Base-by-base conservation (phyloP, 1,284 basidiomycete species). In the Trametes sp. region DNA sequence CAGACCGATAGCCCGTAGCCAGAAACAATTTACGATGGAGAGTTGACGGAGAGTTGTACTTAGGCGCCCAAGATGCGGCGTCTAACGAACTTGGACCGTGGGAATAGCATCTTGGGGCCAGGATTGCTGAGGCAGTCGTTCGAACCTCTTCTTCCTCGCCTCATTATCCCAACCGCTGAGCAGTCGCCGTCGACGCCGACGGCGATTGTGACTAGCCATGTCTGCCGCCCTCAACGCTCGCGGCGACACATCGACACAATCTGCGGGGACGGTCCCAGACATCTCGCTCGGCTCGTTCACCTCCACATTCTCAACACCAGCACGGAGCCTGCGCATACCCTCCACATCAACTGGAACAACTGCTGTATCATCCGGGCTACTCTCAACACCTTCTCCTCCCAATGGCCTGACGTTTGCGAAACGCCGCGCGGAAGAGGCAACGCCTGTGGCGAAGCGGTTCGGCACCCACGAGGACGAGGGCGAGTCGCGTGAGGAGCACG, bases 201-300 rank as follows among this genome's bases (percentile, higher is more conserved):
- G 59, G 36, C 26, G 52, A 28, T 28, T 24, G 29, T 29, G 14
- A 28, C 44, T 10, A 35, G 45, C 28, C 21, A 78, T 76, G 75
- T 77, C 77, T 64, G 73, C 75, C 7, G 74, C 76, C 21, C 70
- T 78, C 33, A 76, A 76, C 57, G 53, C 68, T 11, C 73, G 71
- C 6, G 72, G 69, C 26, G 77, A 79, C 59, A 69, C 74, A 21
- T 83, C 82, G 2, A 71, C 71, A 8, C 82, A 82, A 54, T 84
- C 82, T 1, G 69, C 73, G 16, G 74, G 77, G 53, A 81, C 80
- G 0, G 83, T 84, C 51, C 85, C 84, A 14, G 89, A 90, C 69
- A 74, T 90, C 42, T 89, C 88, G 2, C 78, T 90, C 0, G 86
- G 84, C 52, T 88, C 87, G 3, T 74, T 87, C 19, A 76, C 78